Base-by-base conservation (phyloP, 2,329 filamentous ascomycete genomes). In the Penicillium palitans region DNA sequence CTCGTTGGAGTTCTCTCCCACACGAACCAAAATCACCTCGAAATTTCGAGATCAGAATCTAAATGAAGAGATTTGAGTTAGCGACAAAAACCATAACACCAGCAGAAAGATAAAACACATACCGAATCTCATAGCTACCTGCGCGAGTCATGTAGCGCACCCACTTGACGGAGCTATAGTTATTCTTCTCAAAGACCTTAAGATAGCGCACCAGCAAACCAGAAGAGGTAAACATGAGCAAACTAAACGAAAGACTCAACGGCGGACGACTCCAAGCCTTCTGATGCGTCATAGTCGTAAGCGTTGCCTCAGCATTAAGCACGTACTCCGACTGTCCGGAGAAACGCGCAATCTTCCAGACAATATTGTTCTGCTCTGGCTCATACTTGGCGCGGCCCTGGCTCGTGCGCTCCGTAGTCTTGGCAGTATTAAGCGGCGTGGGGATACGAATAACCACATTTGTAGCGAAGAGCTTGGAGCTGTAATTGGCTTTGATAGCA, bases 271-370 rank as follows among this genome's bases (percentile, higher is more conserved):
- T 96, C 96, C 95, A 99, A 4, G 91, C 91, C 72, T 96, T 96
- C 75, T 98, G 93, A 70, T 96, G 96, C 48, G 96, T 99, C 93
- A 97, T 99, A 76, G 90, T 92, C 6, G 92, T 96, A 68, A 99
- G 80, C 55, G 90, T 89, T 42, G 95, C 95, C 77, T 99, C 96
- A 10, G 95, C 95, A 68, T 90, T 96, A 58, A 99, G 82, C 13
- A 99, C 93, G 65, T 89, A 99, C 77, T 99, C 95, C 78, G 89
- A 93, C 78, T 97, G 92, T n/a, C 95, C 95, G 0, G 93, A 95
- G 78, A 99, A 99, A n/a, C 95, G 86, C 13, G 93, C 90, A 66
- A 99, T 98, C 83, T 97, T 98, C 95, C 95, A 99, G 13, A 98
- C 90, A 64, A 99, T 98, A 71, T 93, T 91, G 81, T 99, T 99